Conservation (phyloP, 1,284 basidiomycete genomes). For the Fomitopsis schrenkii region DNA sequence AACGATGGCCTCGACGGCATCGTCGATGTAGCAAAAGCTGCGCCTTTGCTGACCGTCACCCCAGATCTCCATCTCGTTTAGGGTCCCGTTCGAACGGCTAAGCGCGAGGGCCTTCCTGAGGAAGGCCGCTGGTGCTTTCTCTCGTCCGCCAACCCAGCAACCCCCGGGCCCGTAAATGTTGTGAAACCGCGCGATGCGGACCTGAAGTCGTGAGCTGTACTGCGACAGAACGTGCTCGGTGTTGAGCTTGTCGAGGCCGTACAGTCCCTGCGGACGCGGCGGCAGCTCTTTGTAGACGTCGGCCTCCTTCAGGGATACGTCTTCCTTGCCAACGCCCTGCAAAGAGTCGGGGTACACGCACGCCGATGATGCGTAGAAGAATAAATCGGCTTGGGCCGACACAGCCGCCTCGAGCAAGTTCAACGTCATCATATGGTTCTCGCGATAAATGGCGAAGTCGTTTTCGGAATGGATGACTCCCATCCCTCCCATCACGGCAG, state of each 20-base stretch:
- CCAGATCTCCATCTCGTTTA: conserved; percentile 47
- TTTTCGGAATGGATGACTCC: conserved; percentile 52
- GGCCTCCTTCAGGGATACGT: conserved; percentile 42
- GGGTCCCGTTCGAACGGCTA: conserved; percentile 15
- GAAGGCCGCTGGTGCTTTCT: conserved; percentile 57
- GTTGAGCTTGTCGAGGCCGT: conserved; percentile 55
- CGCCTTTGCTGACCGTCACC: conserved; percentile 49
- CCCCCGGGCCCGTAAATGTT: conserved; percentile 55
- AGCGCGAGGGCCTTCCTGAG: conserved; percentile 46
- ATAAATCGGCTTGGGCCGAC: conserved; percentile 34
- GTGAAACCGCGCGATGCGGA: conserved; percentile 54
- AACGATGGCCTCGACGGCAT: conserved; percentile 46
- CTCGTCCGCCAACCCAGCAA: conserved; percentile 48
- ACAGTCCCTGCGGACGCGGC: conserved; percentile 49
- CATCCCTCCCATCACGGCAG: conserved; percentile 61
- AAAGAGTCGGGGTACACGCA: conserved; percentile 50
- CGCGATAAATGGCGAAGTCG: conserved; percentile 42
- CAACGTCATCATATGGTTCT: conserved; percentile 46
- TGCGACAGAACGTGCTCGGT: conserved; percentile 43
- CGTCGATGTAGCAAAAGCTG: conserved; percentile 53
- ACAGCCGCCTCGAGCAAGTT: conserved; percentile 41
- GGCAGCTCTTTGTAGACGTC: conserved; percentile 36
- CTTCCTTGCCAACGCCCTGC: conserved; percentile 29
- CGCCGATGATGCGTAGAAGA: conserved; percentile 57
- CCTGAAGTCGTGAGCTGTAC: conserved; percentile 28